Conservation (phyloP, 1,139 yeast genomes). For the Saccharomyces uvarum region DNA sequence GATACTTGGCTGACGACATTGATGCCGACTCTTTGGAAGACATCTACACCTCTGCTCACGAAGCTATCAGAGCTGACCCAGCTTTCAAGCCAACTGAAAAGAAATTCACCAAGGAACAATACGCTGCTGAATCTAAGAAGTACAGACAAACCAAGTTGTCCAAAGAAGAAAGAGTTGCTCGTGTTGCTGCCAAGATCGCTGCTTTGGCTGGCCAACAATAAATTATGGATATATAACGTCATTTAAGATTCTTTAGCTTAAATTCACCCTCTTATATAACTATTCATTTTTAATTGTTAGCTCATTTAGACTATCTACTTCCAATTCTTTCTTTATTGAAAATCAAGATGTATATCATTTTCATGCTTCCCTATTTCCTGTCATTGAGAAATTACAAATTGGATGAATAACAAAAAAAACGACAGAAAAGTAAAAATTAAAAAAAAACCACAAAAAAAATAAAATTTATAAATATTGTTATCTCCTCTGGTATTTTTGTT, state of each 20-base stretch:
- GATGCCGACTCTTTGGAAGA: constrained; percentile 98
- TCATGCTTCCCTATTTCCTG: too few species aligned
- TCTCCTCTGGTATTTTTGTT: not conserved
- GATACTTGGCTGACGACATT: constrained; percentile 92
- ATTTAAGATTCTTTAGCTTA: constrained; percentile 3
- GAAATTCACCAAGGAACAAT: constrained; percentile 96
- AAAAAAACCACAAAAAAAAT: not conserved
- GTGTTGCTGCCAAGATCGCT: constrained; percentile 87
- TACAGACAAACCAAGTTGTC: constrained; percentile 84
- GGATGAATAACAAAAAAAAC: not conserved
- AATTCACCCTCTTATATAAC: constrained; percentile 1
- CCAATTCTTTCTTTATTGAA: too few species aligned
- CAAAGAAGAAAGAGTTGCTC: constrained; percentile 84
- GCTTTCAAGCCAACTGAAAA: constrained; percentile 79
- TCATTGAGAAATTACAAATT: not conserved
- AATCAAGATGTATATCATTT: too few species aligned
- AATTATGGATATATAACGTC: constrained; percentile 8
- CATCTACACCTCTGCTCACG: constrained; percentile 90
- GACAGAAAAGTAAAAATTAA: not conserved
- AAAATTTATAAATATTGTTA: not conserved
- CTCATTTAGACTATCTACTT: not conserved
- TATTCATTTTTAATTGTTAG: constrained; percentile 1
- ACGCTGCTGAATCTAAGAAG: constrained; percentile 94
- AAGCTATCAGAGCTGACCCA: constrained; percentile 94
- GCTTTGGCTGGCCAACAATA: constrained; percentile 42